Evolutionary conservation across 2,329 filamentous ascomycete species (phyloP).

Genomic region (Chaetomiaceae sp.): DNA sequence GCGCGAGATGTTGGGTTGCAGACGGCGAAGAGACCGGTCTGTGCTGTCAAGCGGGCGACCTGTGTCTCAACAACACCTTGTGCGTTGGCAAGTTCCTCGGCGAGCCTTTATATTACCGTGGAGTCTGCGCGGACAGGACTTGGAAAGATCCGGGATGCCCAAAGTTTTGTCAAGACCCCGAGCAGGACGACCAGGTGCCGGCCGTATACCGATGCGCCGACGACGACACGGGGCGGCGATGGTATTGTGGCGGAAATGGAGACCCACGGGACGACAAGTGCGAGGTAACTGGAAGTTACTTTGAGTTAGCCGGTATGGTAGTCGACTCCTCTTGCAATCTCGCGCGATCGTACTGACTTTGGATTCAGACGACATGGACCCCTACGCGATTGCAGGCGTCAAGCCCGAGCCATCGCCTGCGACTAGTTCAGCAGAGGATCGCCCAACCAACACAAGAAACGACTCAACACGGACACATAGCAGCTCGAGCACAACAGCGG

Average conservation of each 20-base stretch:
- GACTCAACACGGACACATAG: not conserved
- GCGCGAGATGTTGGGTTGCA: constrained; percentile 1
- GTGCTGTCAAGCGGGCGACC: constrained; percentile 15
- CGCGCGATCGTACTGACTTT: not conserved
- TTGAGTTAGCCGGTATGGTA: not conserved
- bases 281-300: not conserved
- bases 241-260: not conserved
- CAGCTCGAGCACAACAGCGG: not conserved
- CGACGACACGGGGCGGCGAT: not conserved
- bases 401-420: not conserved
- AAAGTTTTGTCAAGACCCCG: not conserved
- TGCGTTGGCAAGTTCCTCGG: not conserved
- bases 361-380: not conserved
- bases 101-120: constrained; percentile 11
- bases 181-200: not conserved
- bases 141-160: constrained; percentile 9
- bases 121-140: constrained; percentile 6
- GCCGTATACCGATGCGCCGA: not conserved
- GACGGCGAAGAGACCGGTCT: not conserved
- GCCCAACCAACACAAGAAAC: not conserved
- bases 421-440: not conserved
- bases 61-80: constrained; percentile 14
- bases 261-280: not conserved
- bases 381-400: constrained; percentile 3
- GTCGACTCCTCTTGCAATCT: not conserved